Conservation (phyloP, 441 rosid species). For the Dalechampia spathulata region DNA sequence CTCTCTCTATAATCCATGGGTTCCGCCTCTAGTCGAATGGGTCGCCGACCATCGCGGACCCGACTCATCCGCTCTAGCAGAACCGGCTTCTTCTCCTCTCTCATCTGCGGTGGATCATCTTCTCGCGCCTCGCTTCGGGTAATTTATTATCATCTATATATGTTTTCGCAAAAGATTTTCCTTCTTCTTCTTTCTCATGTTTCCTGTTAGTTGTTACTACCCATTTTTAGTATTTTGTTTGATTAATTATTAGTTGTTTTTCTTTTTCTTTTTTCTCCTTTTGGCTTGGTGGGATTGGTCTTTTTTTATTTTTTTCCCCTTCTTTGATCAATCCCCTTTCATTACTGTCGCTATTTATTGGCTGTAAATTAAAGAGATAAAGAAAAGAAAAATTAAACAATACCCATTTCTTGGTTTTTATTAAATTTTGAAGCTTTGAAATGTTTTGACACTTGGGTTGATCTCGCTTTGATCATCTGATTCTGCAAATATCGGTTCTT, state of each 20-base stretch:
- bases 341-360: neutral
- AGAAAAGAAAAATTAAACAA: neutral
- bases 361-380: neutral
- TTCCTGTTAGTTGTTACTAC: too few relatives aligned
- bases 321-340: neutral
- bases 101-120: constrained; percentile 39
- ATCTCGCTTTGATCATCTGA: neutral
- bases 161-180: too few relatives aligned
- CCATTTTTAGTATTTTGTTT: too few relatives aligned
- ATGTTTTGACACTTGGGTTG: neutral
- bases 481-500: neutral
- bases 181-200: too few relatives aligned
- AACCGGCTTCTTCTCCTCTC: constrained; percentile 27
- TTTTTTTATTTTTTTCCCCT: neutral
- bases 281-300: constrained; percentile 6
- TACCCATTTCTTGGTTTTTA: neutral
- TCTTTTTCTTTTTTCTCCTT: neutral
- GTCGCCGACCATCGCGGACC: constrained; percentile 22
- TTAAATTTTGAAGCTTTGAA: neutral
- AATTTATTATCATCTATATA: too few relatives aligned
- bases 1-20: constrained; percentile 34
- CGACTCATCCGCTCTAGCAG: constrained; percentile 24
- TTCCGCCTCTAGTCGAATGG: constrained; percentile 39
- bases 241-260: too few relatives aligned
- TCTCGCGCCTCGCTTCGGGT: constrained; percentile 40